Base-by-base conservation (phyloP, 108 stramenopile genomes). In the Cyclotella atomus region DNA sequence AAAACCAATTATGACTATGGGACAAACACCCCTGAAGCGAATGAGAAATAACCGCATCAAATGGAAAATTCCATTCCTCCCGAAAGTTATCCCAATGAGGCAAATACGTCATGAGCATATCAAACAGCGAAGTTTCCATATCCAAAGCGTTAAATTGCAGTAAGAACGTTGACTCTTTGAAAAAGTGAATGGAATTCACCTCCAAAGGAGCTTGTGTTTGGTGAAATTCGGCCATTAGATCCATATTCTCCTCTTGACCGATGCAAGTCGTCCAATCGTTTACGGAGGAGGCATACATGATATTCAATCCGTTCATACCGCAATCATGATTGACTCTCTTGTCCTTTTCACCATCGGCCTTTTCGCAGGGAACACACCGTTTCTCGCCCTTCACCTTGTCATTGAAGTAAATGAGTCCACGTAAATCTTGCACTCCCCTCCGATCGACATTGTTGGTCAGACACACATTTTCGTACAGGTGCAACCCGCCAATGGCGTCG, bases 231-330 rank as follows among this genome's bases (percentile, higher is more conserved):
- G 56, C 67, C 71, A 73, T 79, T 2, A 73, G 24, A 29, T 62
- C 20, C 16, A 23, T 25, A 64, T 73, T 79, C 8, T 72, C 71
- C 0, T 67, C 43, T 36, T 68, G 15, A 45, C 50, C 43, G 21
- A 73, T 73, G 38, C 78, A 79, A n/a, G 47, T 41, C 33, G 63
- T 68, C 78, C 78, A 79, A 68, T 79, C 78, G 3, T 59, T 70
- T 23, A 72, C 78, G 19, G 71, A 68, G 34, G 78, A 61, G 47
- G 78, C 78, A 41, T 55, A 79, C 78, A 73, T 79, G 36, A 71
- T 55, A 55, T 79, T 69, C 14, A 79, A 30, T 20, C 78, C 78
- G 50, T 56, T 30, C 78, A 79, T 72, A 20, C 78, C 78, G 34
- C 78, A 79, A 29, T 60, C 56, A 30, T 79, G 78, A 7, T 44